Percentiles rank a stretch among this genome's conserved stretches.
Conservation (phyloP, 305 asterid genomes). For the Euphrasia arctica region DNA sequence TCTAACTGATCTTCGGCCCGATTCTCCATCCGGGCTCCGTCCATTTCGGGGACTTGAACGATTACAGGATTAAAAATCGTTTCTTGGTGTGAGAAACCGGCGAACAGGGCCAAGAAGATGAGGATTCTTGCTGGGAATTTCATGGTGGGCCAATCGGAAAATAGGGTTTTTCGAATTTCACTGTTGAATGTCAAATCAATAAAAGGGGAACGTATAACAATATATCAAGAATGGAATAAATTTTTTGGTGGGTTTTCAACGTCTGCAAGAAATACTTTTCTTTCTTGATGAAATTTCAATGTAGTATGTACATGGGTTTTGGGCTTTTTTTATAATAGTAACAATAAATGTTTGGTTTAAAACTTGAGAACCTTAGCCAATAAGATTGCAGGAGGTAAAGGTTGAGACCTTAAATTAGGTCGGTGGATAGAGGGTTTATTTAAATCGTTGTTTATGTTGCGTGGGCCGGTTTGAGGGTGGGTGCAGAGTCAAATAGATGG, state of each 20-base stretch:
- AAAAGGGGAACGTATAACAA: neutral
- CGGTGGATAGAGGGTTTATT: too few relatives aligned
- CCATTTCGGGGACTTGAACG: conserved; percentile 29
- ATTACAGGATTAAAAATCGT: conserved; percentile 6
- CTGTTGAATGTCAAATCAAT: neutral
- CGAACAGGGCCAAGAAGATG: conserved; percentile 26
- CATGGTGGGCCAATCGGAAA: conserved; percentile 28
- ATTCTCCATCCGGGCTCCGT: conserved; percentile 27
- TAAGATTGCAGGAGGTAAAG: too few relatives aligned
- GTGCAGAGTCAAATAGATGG: too few relatives aligned
- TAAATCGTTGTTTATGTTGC: too few relatives aligned
- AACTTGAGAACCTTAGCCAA: too few relatives aligned
- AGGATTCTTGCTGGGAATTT: conserved; percentile 16
- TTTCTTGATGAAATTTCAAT: conserved; percentile 15
- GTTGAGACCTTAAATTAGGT: too few relatives aligned
- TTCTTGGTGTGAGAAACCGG: conserved; percentile 16
- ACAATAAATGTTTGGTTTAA: too few relatives aligned
- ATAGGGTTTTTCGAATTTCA: conserved; percentile 1
- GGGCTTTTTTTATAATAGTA: too few relatives aligned
- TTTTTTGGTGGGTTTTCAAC: conserved; percentile 8
- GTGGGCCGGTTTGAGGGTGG: too few relatives aligned
- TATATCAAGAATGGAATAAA: conserved; percentile 1
- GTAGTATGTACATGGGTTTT: too few relatives aligned
- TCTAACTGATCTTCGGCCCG: conserved; percentile 34
- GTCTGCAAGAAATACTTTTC: neutral